Conservation (phyloP, 2,329 filamentous ascomycete genomes). For the Dactylellina sp. region DNA sequence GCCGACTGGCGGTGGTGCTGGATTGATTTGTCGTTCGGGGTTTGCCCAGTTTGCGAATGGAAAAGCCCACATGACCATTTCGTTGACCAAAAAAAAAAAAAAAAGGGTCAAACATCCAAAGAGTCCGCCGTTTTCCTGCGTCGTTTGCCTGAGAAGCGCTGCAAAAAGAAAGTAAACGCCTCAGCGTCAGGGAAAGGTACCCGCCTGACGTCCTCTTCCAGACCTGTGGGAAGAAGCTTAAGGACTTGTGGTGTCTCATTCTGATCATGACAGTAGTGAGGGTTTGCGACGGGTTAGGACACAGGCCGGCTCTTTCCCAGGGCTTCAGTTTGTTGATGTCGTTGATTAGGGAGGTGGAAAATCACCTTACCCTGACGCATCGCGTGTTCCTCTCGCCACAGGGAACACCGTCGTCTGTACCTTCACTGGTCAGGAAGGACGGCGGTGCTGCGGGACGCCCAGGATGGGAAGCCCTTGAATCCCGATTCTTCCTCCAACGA, state of each 20-base stretch:
- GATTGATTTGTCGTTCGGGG: constrained; percentile 17
- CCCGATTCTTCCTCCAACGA: constrained; percentile 1
- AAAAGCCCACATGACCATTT: constrained; percentile 55
- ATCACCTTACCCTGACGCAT: constrained; percentile 30
- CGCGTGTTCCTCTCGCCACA: constrained; percentile 55
- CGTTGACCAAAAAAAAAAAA: constrained; percentile 5
- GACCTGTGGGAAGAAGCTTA: constrained; percentile 1
- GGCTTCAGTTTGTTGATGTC: constrained; percentile 1
- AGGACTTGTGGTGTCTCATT: constrained; percentile 5
- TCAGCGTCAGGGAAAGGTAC: constrained; percentile 21
- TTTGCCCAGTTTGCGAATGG: constrained; percentile 15
- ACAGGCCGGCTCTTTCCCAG: neutral
- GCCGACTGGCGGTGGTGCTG: constrained; percentile 15
- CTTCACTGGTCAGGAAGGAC: constrained; percentile 29
- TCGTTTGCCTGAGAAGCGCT: constrained; percentile 29
- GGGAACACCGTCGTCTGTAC: constrained; percentile 29
- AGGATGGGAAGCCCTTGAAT: constrained; percentile 28
- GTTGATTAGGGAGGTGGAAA: neutral
- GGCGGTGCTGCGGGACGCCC: constrained; percentile 12
- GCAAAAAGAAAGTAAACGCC: constrained; percentile 30
- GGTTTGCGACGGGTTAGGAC: constrained; percentile 24
- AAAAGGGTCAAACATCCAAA: neutral
- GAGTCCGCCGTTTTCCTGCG: constrained; percentile 19
- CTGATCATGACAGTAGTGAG: constrained; percentile 16
- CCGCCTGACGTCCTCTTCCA: constrained; percentile 6